A percentile compares a stretch with the other conserved stretches of the same genome.
These are phyloP conservation scores for Dorcoceras hygrometricum DNA, from an alignment of 257 asterid species.

Conservation along the genomic window DNA sequence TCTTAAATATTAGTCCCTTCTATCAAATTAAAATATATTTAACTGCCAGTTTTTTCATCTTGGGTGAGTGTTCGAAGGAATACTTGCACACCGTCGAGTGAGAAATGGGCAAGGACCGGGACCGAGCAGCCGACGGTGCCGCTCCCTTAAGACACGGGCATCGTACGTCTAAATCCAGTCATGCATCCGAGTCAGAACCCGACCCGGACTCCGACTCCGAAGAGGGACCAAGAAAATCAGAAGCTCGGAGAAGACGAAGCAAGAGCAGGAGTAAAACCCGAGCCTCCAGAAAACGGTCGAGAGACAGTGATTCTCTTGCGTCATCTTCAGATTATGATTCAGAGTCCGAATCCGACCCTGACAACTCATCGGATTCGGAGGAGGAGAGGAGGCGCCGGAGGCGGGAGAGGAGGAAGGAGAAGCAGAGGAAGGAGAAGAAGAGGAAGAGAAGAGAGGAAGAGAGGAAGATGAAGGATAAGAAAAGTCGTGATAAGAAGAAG, in stretches of 20 bases:
- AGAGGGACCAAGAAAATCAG: slow-evolving; percentile 33
- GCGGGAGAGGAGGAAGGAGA: slow-evolving; percentile 24
- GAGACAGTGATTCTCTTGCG: slow-evolving; percentile 52
- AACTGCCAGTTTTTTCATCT: too few species aligned
- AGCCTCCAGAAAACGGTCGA: slow-evolving; percentile 43
- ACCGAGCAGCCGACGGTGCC: slow-evolving; percentile 35
- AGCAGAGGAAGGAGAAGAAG: slow-evolving; percentile 46
- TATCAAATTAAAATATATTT: too few species aligned
- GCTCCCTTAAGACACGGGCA: slow-evolving; percentile 41
- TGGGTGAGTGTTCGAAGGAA: too few species aligned
- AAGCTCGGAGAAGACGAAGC: slow-evolving; percentile 35
- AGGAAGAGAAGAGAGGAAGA: slow-evolving; percentile 48
- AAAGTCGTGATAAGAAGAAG: slow-evolving; percentile 26
- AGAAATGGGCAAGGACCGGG: slow-evolving; percentile 51
- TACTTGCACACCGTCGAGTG: neutral
- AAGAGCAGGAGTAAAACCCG: slow-evolving; percentile 35
- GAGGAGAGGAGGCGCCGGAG: slow-evolving; percentile 41
- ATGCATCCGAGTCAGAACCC: slow-evolving; percentile 39
- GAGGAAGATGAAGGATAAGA: slow-evolving; percentile 44
- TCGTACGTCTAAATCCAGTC: slow-evolving; percentile 26
- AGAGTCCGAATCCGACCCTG: slow-evolving; percentile 7
- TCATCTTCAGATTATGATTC: slow-evolving; percentile 49
- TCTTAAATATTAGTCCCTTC: too few species aligned
- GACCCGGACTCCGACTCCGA: slow-evolving; percentile 44
- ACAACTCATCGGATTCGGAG: slow-evolving; percentile 44